Base-by-base conservation (phyloP, 176 grass and related monocot genomes). In the Rhynchospora pubera region DNA sequence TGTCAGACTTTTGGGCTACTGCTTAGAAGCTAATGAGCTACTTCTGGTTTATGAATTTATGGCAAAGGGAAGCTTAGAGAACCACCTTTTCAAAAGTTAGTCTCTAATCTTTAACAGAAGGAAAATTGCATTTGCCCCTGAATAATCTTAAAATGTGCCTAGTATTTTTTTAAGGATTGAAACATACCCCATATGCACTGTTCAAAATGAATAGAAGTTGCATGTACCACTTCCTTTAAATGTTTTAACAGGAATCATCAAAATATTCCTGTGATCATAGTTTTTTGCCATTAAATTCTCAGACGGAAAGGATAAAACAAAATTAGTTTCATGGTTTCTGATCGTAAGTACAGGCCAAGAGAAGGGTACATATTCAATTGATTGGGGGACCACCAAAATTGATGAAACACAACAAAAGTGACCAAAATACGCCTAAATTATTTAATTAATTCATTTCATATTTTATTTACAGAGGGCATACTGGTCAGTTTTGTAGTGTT, bases 31-130 rank as follows among this genome's bases (percentile, higher is more conserved):
- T 47, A 82, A 23, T 55, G 92, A 94, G 80, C 92, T 94, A 1
- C 66, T 94, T 34, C 92, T 94, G 57, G 92, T 91, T 48, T 94
- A 94, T 83, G 93, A 94, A 82, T 85, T 84, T 85, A 94, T 94
- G 93, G 81, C 88, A 67, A 94, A 81, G 57, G 93, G 90, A 53
- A 94, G 84, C 85, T 70, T 94, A 52, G 93, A 88, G 73, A 90
- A 92, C 56, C 93, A 94, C 84, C 93, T 94, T 52, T 92, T 94
- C 72, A 90, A 87, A 90, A 94, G 93, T 94, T 60, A 92, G 93
- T 88, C 57, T 64, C 57, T 9, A 12, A 42, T 67, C 3, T 67
- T 18, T 9, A n/a, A 43, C 18, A 9, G n/a, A 43, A 66, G 42
- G 15, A 43, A n/a, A 67, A 43, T 42, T 66, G 13, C 15, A 42